Evolutionary conservation across 1,284 basidiomycete genomes (phyloP).

Genomic region (Malassezia brasiliensis): DNA sequence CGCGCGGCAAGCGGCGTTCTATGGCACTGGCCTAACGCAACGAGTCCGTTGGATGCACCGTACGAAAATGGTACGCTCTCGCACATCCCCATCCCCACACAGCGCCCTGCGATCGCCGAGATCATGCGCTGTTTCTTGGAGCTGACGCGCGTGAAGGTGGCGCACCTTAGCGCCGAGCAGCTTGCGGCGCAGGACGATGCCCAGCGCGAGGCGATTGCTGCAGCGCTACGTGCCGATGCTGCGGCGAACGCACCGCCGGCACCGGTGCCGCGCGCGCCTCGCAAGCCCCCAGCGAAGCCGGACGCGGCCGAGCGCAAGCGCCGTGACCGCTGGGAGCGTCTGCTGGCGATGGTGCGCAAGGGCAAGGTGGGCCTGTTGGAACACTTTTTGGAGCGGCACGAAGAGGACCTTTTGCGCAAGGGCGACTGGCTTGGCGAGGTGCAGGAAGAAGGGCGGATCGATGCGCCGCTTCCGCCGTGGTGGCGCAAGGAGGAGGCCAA

Average conservation of each 20-base stretch:
- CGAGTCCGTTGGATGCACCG: conserved; percentile 36
- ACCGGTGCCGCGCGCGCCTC: not conserved
- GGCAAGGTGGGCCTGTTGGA: conserved; percentile 71
- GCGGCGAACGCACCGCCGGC: not conserved
- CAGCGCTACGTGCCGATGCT: conserved; percentile 16
- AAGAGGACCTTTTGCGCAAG: conserved; percentile 49
- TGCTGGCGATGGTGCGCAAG: conserved; percentile 79
- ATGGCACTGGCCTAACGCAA: conserved; percentile 38
- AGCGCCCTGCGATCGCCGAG: conserved; percentile 72
- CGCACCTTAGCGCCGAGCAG: conserved; percentile 73
- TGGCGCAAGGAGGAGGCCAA: conserved; percentile 23
- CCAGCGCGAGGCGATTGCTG: conserved; percentile 24
- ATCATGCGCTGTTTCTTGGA: conserved; percentile 77
- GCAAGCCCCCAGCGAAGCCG: conserved; percentile 1
- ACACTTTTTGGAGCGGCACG: conserved; percentile 71
- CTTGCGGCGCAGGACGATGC: conserved; percentile 55
- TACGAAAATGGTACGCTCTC: conserved; percentile 47
- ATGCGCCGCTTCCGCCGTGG: conserved; percentile 34
- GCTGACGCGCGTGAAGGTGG: conserved; percentile 71
- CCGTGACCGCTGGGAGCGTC: conserved; percentile 47
- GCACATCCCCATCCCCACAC: conserved; percentile 34
- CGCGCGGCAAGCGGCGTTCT: conserved; percentile 38
- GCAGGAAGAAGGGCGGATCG: conserved; percentile 16
- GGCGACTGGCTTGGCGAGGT: conserved; percentile 12
- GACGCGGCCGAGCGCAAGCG: conserved; percentile 23